A percentile compares a stretch with the other conserved stretches of the same genome.
These are phyloP conservation scores for Bisporella sp. DNA, from an alignment of 2,329 filamentous ascomycete genomes.

Conservation along the genomic window DNA sequence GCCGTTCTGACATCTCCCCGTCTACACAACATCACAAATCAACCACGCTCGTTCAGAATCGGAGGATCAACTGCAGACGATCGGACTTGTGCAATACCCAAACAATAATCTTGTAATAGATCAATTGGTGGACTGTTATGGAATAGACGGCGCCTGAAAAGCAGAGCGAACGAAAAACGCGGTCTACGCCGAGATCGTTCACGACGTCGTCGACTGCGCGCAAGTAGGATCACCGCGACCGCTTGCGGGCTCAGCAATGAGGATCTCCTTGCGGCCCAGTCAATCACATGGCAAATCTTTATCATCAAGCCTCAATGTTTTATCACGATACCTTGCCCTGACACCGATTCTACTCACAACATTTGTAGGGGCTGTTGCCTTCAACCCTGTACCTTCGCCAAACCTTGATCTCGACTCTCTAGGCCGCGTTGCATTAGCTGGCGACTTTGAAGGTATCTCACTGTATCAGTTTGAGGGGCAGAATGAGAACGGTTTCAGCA, in stretches of 20 bases:
- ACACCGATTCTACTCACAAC: conserved; percentile 5
- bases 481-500: conserved; percentile 56
- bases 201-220: too few relatives aligned
- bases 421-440: conserved; percentile 77
- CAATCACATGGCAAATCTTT: conserved; percentile 17
- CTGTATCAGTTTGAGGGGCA: conserved; percentile 83
- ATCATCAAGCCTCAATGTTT: conserved; percentile 32
- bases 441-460: conserved; percentile 87
- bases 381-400: conserved; percentile 55
- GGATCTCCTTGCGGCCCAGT: conserved; percentile 25
- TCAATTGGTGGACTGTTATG: too few relatives aligned
- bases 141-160: too few relatives aligned
- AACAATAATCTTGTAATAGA: too few relatives aligned
- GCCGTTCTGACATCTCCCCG: too few relatives aligned
- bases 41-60: too few relatives aligned
- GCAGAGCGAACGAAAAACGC: too few relatives aligned
- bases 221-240: too few relatives aligned
- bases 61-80: too few relatives aligned
- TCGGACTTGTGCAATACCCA: too few relatives aligned
- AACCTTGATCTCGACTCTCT: conserved; percentile 73
- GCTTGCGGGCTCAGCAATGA: conserved; percentile 23
- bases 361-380: conserved; percentile 45
- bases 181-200: too few relatives aligned
- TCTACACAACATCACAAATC: too few relatives aligned
- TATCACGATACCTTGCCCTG: conserved; percentile 28